phyloP scores from a whole-genome alignment of 441 rosid species.

The Arabidopsis hybrid region DNA sequence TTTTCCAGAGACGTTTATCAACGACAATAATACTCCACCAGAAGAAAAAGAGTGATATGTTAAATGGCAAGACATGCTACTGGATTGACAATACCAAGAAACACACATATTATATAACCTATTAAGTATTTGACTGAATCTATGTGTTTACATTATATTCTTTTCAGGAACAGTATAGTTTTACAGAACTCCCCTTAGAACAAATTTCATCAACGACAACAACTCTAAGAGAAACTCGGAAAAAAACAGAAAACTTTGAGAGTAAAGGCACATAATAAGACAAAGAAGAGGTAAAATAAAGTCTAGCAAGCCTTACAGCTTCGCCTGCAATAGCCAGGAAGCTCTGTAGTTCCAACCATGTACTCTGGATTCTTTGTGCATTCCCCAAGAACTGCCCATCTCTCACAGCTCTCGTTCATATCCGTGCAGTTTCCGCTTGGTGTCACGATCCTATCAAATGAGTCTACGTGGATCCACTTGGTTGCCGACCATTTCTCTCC shows the following conservation, averaged over 20 bases:
- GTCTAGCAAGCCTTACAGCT: conserved; percentile 84
- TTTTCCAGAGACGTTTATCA: conserved; percentile 15
- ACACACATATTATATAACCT: conserved; percentile 8
- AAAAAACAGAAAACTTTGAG: conserved; percentile 3
- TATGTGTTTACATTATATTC: conserved; percentile 27
- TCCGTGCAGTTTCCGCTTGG: conserved; percentile 74
- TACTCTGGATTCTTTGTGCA: conserved; percentile 83
- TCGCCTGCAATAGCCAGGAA: conserved; percentile 87
- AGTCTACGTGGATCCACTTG: conserved; percentile 93
- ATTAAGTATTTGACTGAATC: conserved; percentile 2
- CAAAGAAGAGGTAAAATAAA: background rate
- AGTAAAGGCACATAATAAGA: conserved; percentile 23
- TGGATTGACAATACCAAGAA: background rate
- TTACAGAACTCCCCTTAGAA: conserved; percentile 21
- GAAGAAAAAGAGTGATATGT: background rate
- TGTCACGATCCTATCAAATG: conserved; percentile 68
- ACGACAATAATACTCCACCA: background rate
- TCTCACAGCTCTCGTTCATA: conserved; percentile 73
- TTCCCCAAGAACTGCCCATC: conserved; percentile 96
- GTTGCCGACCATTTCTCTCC: conserved; percentile 99
- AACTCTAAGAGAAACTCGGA: conserved; percentile 32
- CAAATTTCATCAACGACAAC: conserved; percentile 14
- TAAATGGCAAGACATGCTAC: background rate
- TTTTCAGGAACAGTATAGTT: background rate
- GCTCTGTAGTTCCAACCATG: conserved; percentile 81